A percentile compares a stretch with the other conserved stretches of the same genome.
These are phyloP conservation scores for Paraphoma chrysanthemicola DNA, from an alignment of 2,329 filamentous ascomycete genomes.

Conservation along the genomic window DNA sequence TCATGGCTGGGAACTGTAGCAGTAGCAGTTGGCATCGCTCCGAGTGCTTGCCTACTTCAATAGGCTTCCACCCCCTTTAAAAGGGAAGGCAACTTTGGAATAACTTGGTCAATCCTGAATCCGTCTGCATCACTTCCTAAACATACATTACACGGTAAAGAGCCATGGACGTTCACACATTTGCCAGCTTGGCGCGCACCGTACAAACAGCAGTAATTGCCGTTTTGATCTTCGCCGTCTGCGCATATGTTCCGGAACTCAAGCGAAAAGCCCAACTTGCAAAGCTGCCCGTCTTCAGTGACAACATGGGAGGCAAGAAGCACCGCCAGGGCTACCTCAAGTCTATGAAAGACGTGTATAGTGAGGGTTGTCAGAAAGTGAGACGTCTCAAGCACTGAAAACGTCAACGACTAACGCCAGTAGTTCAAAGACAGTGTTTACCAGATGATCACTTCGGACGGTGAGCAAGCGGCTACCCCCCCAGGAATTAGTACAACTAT, in stretches of 20 bases:
- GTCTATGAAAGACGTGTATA: constrained; percentile 33
- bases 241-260: constrained; percentile 27
- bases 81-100: too few species aligned
- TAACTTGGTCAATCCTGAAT: neutral
- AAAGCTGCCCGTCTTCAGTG: constrained; percentile 31
- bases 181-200: constrained; percentile 23
- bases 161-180: constrained; percentile 26
- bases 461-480: constrained; percentile 8
- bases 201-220: constrained; percentile 33
- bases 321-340: constrained; percentile 15
- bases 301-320: constrained; percentile 20
- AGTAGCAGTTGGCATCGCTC: too few species aligned
- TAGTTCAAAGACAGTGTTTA: constrained; percentile 40
- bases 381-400: neutral
- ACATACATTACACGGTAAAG: neutral
- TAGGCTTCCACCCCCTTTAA: too few species aligned
- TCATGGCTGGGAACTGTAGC: too few species aligned
- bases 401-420: constrained; percentile 3
- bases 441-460: constrained; percentile 26
- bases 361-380: constrained; percentile 38
- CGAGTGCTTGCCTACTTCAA: neutral
- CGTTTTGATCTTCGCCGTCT: constrained; percentile 30
- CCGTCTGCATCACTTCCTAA: neutral
- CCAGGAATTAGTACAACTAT: neutral
- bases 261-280: constrained; percentile 27